phyloP scores from a whole-genome alignment of 768 basidiomycete species.

The Trametes elegans region DNA sequence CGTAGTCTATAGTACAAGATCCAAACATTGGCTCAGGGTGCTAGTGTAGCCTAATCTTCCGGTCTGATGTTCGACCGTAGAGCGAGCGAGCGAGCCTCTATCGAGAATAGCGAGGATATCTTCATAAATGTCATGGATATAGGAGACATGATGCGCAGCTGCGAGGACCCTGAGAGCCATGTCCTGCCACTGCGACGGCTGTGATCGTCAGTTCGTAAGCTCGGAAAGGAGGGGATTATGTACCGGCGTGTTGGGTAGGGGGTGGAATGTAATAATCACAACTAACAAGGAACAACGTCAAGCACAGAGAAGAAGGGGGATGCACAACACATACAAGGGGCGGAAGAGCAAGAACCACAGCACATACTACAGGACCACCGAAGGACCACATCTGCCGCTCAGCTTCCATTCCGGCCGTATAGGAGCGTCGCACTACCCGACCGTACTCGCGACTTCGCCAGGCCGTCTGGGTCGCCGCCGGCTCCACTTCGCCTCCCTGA shows the following conservation, averaged over 20 bases:
- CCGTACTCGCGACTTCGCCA: slow-evolving; percentile 25
- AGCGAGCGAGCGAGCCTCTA: background rate
- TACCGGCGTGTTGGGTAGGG: background rate
- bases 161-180: slow-evolving; percentile 3
- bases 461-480: slow-evolving; percentile 19
- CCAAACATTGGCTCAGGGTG: too few relatives aligned
- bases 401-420: slow-evolving; percentile 15
- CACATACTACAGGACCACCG: background rate
- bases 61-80: too few relatives aligned
- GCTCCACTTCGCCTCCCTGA: slow-evolving; percentile 28
- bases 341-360: background rate
- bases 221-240: slow-evolving; percentile 12
- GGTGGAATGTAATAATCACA: slow-evolving; percentile 1
- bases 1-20: too few relatives aligned
- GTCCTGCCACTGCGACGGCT: slow-evolving; percentile 17
- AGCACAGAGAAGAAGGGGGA: background rate
- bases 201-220: slow-evolving; percentile 29
- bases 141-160: slow-evolving; percentile 19
- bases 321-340: background rate
- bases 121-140: slow-evolving; percentile 24
- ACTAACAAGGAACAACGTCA: background rate
- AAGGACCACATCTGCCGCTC: background rate
- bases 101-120: slow-evolving; percentile 14
- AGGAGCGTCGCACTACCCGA: slow-evolving; percentile 23
- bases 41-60: too few relatives aligned